These are phyloP conservation scores for Arachis stenosperma DNA, from an alignment of 306 rosid genomes.

Conservation along the genomic window DNA sequence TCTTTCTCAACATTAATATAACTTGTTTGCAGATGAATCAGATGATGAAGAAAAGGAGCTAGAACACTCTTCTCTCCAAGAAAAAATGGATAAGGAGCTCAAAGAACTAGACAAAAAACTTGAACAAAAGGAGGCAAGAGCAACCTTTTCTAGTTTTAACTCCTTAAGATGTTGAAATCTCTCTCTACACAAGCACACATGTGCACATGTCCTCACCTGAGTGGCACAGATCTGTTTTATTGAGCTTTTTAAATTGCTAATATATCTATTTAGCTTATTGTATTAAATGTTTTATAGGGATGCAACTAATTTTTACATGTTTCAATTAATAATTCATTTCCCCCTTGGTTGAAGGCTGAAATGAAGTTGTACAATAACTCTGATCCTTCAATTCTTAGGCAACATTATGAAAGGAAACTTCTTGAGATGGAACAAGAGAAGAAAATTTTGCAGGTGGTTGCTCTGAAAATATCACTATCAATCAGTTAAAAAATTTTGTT, in stretches of 20 bases:
- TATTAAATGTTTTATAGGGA: slow-evolving; percentile 20
- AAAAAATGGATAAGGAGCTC: slow-evolving; percentile 80
- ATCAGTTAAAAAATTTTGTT: neutral
- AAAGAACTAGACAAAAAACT: slow-evolving; percentile 88
- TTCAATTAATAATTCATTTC: slow-evolving; percentile 25
- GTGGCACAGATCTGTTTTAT: too few species aligned
- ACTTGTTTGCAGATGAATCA: slow-evolving; percentile 55
- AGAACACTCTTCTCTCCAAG: slow-evolving; percentile 91
- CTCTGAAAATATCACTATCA: neutral
- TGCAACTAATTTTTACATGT: slow-evolving; percentile 15
- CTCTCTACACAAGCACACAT: neutral
- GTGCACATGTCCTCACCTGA: too few species aligned
- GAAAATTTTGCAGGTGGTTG: slow-evolving; percentile 79
- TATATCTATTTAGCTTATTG: neutral
- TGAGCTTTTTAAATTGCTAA: slow-evolving; percentile 12
- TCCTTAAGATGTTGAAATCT: neutral
- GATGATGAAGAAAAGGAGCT: slow-evolving; percentile 81
- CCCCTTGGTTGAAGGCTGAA: slow-evolving; percentile 71
- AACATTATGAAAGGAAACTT: slow-evolving; percentile 80
- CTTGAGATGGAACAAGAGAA: slow-evolving; percentile 81
- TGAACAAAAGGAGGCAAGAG: slow-evolving; percentile 88
- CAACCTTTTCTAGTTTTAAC: slow-evolving; percentile 6
- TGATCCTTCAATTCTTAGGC: slow-evolving; percentile 73
- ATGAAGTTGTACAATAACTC: slow-evolving; percentile 71
- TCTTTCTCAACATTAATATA: neutral